Base-by-base conservation (phyloP, 2,329 filamentous ascomycete species). In the Penicillium sp. region DNA sequence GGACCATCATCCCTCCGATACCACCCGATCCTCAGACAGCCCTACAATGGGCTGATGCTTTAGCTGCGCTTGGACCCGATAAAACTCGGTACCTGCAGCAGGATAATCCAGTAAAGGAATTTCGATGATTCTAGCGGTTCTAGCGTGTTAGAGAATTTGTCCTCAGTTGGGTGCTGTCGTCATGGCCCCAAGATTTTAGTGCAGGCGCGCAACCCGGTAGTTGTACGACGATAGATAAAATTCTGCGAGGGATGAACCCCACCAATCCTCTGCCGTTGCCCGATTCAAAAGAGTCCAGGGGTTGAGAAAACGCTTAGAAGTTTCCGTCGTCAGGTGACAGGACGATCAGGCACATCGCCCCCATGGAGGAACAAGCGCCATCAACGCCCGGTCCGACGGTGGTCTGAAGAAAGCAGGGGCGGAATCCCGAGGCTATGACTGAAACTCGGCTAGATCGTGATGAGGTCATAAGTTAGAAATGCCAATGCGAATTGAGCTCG, bases 1-100 rank as follows among this genome's bases (percentile, higher is more conserved):
- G 39, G 37, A 46, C 33, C 37, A 46, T 44, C 15, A 17, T 30
- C 22, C 36, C 27, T 51, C 50, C 50, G 50, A 50, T 6, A 41
- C 50, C 39, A 37, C 39, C 50, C 50, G 50, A 44, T 15, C 27
- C 13, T 32, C 31, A 35, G 40, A 37, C 35, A 45, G 45, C 43
- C 45, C 40, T 44, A 14, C 15, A 11, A 30, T 22, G 29, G 36
- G 17, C 40, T 42, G 35, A 34, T 33, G 18, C 36, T 39, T 13
- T n/a, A 13, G 25, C 6, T 27, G 12, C 25, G 18, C 18, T 22
- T 22, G 9, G 18, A 5, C 18, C 18, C n/a, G n/a, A n/a, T n/a
- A n/a, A n/a, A n/a, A n/a, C n/a, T 5, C 18, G 18, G 26, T 28
- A 28, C 26, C 26, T 28, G 26, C 26, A 39, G 36, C 26, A 33